These are phyloP conservation scores for Chamaecyparis obtusa DNA, from an alignment of 75 land plant genomes.

Conservation along the genomic window DNA sequence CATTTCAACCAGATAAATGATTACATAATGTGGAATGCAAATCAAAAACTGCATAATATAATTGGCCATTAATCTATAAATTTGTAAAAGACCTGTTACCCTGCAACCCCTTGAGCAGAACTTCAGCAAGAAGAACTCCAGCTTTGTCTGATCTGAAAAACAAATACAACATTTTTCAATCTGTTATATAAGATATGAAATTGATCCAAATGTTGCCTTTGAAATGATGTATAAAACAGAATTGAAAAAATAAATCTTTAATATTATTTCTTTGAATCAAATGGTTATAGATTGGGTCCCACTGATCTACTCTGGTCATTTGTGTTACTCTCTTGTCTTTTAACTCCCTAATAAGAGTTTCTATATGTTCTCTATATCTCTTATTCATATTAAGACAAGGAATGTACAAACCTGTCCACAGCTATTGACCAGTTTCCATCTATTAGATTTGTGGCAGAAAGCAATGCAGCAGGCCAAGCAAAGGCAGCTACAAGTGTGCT, in stretches of 20 bases:
- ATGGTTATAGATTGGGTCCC: not conserved
- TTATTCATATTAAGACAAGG: not conserved
- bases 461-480: conserved; percentile 83
- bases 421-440: conserved; percentile 98
- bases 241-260: not conserved
- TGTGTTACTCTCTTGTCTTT: not conserved
- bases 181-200: not conserved
- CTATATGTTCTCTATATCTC: not conserved
- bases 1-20: not conserved
- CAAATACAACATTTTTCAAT: not conserved
- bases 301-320: not conserved
- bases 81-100: conserved; percentile 61
- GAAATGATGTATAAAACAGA: not conserved
- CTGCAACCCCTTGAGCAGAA: conserved; percentile 74
- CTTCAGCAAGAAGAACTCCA: conserved; percentile 87
- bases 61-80: not conserved
- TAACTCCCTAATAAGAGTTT: not conserved
- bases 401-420: conserved; percentile 70
- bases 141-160: conserved; percentile 88
- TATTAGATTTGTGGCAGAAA: conserved; percentile 81
- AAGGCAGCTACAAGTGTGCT: conserved; percentile 74
- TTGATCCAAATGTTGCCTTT: not conserved
- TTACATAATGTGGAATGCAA: not conserved
- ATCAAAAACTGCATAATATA: not conserved
- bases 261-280: not conserved